phyloP scores from a whole-genome alignment of 192 early-diverging fungal species.

The Obelidium mucronatum region DNA sequence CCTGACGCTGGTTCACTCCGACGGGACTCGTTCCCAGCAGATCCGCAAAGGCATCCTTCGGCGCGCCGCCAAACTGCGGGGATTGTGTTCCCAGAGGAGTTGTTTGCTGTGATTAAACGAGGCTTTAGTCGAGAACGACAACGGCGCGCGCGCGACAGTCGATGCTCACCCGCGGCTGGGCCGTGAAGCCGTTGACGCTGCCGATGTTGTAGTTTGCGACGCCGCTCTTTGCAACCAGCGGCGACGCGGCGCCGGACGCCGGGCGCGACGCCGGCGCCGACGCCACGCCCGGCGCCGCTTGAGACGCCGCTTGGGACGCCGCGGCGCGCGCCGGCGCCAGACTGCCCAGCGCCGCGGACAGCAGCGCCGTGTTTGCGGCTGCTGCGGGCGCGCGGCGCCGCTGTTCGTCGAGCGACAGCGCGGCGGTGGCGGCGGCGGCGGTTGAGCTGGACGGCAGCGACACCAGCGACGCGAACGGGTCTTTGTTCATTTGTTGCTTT shows the following conservation, averaged over 20 bases:
- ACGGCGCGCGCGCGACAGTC: not conserved
- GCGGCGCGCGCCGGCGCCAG: not conserved
- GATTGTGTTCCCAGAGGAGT: not conserved
- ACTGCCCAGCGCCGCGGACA: not conserved
- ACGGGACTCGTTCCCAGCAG: conserved; percentile 1
- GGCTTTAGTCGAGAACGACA: not conserved
- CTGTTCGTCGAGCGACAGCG: conserved; percentile 19
- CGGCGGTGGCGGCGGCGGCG: not conserved
- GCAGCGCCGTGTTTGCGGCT: not conserved
- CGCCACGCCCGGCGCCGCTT: not conserved
- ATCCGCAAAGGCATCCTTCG: conserved; percentile 15
- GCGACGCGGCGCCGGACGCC: not conserved
- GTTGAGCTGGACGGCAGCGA: not conserved
- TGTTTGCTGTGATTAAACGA: not conserved
- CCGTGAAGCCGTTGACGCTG: not conserved
- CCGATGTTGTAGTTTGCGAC: not conserved
- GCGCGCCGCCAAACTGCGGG: not conserved
- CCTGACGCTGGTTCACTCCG: not conserved
- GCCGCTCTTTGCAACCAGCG: not conserved
- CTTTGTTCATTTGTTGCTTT: too few relatives aligned
- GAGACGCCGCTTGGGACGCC: not conserved
- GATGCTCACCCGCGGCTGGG: not conserved
- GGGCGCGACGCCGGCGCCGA: not conserved
- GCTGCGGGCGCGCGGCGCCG: not conserved
- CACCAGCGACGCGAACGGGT: conserved; percentile 1